Conservation (phyloP, 176 grass and related monocot genomes). For the Oryza meyeriana region DNA sequence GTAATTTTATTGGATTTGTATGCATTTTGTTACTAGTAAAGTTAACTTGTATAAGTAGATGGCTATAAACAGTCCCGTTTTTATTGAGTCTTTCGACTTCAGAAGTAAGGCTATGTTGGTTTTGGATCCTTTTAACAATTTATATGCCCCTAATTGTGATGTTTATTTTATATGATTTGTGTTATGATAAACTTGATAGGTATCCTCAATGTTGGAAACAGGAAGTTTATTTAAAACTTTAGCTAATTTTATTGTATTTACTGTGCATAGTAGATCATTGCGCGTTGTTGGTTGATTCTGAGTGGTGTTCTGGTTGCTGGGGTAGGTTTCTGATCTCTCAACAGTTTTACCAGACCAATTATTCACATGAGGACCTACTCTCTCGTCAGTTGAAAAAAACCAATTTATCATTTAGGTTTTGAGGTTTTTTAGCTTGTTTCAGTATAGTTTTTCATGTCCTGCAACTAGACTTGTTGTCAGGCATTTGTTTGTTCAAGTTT, state of each 20-base stretch:
- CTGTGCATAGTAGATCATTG: conserved; percentile 9
- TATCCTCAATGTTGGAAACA: not conserved
- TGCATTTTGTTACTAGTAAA: not conserved
- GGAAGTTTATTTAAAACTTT: not conserved
- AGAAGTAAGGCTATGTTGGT: not conserved
- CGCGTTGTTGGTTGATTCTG: not conserved
- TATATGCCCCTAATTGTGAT: not conserved
- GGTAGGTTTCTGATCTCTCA: not conserved
- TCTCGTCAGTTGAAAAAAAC: not conserved
- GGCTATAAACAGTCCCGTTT: conserved; percentile 10
- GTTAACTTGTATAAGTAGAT: not conserved
- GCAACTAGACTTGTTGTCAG: not conserved
- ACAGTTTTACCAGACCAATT: not conserved
- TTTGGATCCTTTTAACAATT: not conserved
- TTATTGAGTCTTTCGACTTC: not conserved
- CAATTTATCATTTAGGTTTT: not conserved
- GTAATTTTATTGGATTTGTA: not conserved
- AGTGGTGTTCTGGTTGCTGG: not conserved
- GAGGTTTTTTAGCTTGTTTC: not conserved
- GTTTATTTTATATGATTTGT: conserved; percentile 3
- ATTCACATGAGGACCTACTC: not conserved
- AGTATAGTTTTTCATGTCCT: not conserved
- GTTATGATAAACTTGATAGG: conserved; percentile 2
- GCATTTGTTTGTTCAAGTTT: conserved; percentile 2
- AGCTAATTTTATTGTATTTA: conserved; percentile 1